Evolutionary conservation across 73 alveolate species (phyloP).

Genomic region (Blepharisma japonicum): DNA sequence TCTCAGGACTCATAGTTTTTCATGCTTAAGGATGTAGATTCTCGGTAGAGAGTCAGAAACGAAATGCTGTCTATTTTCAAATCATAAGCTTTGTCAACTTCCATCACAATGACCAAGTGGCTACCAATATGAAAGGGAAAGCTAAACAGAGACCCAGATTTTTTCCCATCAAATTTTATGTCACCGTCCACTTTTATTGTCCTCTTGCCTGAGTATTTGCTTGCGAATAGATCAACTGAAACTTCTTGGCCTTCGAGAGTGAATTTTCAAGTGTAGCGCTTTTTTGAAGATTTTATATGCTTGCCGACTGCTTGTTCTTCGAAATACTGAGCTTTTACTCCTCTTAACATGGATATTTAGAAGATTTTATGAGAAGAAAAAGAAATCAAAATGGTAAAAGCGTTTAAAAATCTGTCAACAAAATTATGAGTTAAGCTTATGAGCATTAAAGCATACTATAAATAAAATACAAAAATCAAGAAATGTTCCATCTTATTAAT

Average conservation of each 20-base stretch:
- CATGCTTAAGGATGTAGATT: no score
- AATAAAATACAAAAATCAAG: no score
- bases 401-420: no score
- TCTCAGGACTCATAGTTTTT: no score
- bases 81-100: not conserved
- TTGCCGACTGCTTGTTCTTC: constrained; percentile 10
- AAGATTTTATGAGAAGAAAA: no score
- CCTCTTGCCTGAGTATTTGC: constrained; percentile 71
- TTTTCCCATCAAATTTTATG: not conserved
- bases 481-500: no score
- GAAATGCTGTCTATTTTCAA: not conserved
- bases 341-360: no score
- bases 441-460: no score
- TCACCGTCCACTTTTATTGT: constrained; percentile 67
- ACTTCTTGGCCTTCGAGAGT: constrained; percentile 64
- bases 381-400: no score
- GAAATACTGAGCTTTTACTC: not conserved
- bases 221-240: constrained; percentile 64
- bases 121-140: not conserved
- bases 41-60: not conserved
- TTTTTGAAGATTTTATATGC: constrained; percentile 44
- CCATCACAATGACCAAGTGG: not conserved
- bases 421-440: no score
- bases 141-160: not conserved
- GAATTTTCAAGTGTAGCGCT: constrained; percentile 71